A percentile compares a stretch with the other conserved stretches of the same genome.
These are phyloP conservation scores for Lichtheimia hyalospora DNA, from an alignment of 371 early-diverging fungal species.

Conservation along the genomic window DNA sequence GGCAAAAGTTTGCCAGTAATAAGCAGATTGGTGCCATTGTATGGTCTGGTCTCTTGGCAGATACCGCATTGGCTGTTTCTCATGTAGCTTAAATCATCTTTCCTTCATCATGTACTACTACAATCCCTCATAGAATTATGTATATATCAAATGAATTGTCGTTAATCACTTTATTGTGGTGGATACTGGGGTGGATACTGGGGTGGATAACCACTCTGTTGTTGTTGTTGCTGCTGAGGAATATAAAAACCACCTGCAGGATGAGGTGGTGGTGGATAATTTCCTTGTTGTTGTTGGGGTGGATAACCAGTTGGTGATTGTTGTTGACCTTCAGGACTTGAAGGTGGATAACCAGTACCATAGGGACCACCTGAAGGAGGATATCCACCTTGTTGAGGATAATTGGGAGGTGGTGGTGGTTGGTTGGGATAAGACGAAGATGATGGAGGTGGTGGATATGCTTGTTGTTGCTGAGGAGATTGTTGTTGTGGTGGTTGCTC, in stretches of 20 bases:
- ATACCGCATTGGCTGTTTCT: conserved; percentile 21
- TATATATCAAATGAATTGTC: too few relatives aligned
- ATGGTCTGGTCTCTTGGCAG: conserved; percentile 70
- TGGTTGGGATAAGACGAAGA: not conserved
- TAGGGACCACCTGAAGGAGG: not conserved
- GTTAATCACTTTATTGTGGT: conserved; percentile 1
- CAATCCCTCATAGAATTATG: too few relatives aligned
- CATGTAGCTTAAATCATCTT: too few relatives aligned
- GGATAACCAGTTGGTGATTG: not conserved
- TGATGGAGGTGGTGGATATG: conserved; percentile 1
- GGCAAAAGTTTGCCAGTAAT: conserved; percentile 76
- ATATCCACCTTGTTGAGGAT: not conserved
- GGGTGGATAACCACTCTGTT: not conserved
- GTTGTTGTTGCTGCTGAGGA: conserved; percentile 4
- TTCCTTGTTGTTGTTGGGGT: not conserved
- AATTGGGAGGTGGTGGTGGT: not conserved
- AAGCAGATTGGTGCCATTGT: conserved; percentile 78
- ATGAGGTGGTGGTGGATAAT: not conserved
- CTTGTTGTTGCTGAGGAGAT: not conserved
- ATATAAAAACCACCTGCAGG: conserved; percentile 6
- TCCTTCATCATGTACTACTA: not conserved
- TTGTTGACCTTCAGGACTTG: not conserved
- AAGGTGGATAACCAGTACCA: not conserved
- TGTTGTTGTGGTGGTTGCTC: not conserved
- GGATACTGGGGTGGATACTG: conserved; percentile 6